Conservation (phyloP, 495 filamentous ascomycete species). For the Neurospora sp. region DNA sequence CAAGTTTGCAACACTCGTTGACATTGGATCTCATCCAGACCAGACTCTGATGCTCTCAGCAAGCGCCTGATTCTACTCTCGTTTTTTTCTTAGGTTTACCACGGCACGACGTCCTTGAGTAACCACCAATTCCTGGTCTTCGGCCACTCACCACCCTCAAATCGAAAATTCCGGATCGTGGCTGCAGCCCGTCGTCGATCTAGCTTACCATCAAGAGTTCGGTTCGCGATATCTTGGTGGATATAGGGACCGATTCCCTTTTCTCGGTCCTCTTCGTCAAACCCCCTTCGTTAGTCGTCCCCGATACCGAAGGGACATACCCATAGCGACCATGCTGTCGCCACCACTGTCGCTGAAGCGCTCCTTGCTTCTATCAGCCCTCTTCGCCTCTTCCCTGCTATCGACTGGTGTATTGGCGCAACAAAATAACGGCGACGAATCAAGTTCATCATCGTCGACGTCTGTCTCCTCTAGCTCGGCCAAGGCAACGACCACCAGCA, state of each 20-base stretch:
- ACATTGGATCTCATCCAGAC: background rate
- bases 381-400: slow-evolving; percentile 13
- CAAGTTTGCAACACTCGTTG: background rate
- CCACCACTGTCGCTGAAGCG: slow-evolving; percentile 25
- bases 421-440: slow-evolving; percentile 7
- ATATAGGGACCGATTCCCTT: background rate
- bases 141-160: background rate
- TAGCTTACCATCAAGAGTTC: background rate
- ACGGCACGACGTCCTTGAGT: background rate
- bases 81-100: slow-evolving; percentile 12
- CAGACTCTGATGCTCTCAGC: background rate
- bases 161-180: slow-evolving; percentile 2
- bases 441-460: slow-evolving; percentile 3
- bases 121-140: background rate
- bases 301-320: background rate
- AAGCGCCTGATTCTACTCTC: slow-evolving; percentile 7
- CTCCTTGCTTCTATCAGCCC: slow-evolving; percentile 23
- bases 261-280: background rate
- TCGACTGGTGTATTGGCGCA: slow-evolving; percentile 23
- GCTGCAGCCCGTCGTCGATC: slow-evolving; percentile 12
- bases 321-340: slow-evolving; percentile 13
- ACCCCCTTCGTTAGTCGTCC: background rate
- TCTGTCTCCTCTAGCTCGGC: slow-evolving; percentile 1
- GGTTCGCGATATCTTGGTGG: background rate
- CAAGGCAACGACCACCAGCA: background rate